These are phyloP conservation scores for Knufia fluminis DNA, from an alignment of 2,329 filamentous ascomycete genomes.

Conservation along the genomic window DNA sequence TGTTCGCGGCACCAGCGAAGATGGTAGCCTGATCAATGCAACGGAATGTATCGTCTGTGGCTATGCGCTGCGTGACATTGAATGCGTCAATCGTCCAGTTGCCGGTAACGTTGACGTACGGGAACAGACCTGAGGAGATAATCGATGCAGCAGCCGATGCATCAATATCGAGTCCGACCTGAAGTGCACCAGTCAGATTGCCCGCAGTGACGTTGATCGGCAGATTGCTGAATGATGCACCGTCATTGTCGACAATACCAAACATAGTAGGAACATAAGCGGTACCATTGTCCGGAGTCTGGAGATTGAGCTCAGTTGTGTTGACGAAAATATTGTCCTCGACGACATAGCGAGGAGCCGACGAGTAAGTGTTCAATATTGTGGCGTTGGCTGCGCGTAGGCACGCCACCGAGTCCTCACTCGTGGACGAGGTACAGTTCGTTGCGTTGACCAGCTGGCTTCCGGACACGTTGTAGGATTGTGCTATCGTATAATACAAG, in stretches of 20 bases:
- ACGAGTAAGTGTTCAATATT: constrained; percentile 11
- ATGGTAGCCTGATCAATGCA: constrained; percentile 53
- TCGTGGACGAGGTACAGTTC: constrained; percentile 37
- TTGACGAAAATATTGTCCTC: constrained; percentile 50
- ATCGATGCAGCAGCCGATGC: constrained; percentile 33
- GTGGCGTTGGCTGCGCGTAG: constrained; percentile 38
- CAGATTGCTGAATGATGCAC: constrained; percentile 45
- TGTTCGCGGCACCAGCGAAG: constrained; percentile 38
- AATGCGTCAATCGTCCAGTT: constrained; percentile 48
- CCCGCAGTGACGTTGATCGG: constrained; percentile 30
- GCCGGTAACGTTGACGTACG: constrained; percentile 35
- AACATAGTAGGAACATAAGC: constrained; percentile 49
- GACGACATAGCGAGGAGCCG: constrained; percentile 42
- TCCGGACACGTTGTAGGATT: constrained; percentile 42
- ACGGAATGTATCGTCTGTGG: constrained; percentile 51
- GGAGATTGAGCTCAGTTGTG: constrained; percentile 40
- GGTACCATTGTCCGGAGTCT: constrained; percentile 31
- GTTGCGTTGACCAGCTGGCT: constrained; percentile 43
- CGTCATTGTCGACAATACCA: constrained; percentile 47
- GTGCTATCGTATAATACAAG: constrained; percentile 47
- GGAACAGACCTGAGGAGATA: constrained; percentile 42
- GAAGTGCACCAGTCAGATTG: constrained; percentile 35
- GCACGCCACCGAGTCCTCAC: constrained; percentile 44
- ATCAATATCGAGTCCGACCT: constrained; percentile 39
- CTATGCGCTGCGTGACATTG: constrained; percentile 46